Evolutionary conservation across 164 flowering plant genomes (phyloP).

Genomic region (Umbellularia californica): DNA sequence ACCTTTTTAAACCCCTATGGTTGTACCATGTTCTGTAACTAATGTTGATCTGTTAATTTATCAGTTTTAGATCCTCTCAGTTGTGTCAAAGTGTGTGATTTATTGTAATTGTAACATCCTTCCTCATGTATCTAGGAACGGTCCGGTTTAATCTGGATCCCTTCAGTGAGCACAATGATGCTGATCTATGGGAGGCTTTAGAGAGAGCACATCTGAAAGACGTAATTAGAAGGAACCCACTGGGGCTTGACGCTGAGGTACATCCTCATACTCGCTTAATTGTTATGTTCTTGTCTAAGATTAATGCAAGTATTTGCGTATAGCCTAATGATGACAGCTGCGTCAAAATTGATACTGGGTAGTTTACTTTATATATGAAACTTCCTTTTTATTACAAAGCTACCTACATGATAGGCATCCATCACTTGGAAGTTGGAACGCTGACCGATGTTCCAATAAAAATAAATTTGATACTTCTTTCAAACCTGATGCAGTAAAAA

Average conservation of each 20-base stretch:
- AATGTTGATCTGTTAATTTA: not conserved
- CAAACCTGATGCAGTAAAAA: too few species aligned
- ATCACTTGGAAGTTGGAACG: too few species aligned
- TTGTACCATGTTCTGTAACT: not conserved
- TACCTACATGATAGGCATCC: too few species aligned
- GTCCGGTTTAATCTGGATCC: slow-evolving; percentile 98
- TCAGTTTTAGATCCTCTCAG: not conserved
- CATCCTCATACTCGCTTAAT: not conserved
- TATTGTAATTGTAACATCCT: slow-evolving; percentile 4
- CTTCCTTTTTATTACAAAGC: too few species aligned
- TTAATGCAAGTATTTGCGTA: too few species aligned
- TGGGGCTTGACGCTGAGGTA: slow-evolving; percentile 98
- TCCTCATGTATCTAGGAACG: slow-evolving; percentile 45
- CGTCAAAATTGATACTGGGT: too few species aligned
- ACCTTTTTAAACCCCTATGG: too few species aligned
- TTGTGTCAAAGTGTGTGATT: not conserved
- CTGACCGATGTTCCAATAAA: too few species aligned
- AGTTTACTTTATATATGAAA: too few species aligned
- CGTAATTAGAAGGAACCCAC: slow-evolving; percentile 71
- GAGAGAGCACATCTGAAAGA: slow-evolving; percentile 97
- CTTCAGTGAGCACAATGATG: slow-evolving; percentile 88
- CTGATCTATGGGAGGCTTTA: slow-evolving; percentile 96
- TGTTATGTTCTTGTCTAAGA: not conserved
- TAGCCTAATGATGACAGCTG: too few species aligned
- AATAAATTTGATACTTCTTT: too few species aligned